Conservation (phyloP, 176 grass and related monocot genomes). For the Tillandsia leiboldiana region DNA sequence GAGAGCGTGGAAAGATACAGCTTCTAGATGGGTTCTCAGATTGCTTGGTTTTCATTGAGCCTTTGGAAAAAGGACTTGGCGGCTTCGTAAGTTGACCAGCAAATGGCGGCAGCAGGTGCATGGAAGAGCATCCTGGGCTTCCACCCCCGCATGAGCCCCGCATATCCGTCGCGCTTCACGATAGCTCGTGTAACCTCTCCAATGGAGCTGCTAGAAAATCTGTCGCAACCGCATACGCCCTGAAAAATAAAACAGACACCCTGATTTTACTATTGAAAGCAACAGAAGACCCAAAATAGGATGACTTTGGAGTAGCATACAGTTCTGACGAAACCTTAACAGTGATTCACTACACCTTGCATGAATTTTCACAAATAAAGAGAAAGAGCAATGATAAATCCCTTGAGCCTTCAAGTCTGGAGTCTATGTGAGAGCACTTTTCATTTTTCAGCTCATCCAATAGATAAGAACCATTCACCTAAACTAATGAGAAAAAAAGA, state of each 20-base stretch:
- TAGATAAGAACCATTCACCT: too few species aligned
- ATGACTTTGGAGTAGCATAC: neutral
- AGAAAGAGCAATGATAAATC: too few species aligned
- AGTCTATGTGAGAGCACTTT: too few species aligned
- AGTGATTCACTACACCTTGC: too few species aligned
- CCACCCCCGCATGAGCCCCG: constrained; percentile 77
- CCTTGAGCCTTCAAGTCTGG: too few species aligned
- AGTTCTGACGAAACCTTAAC: too few species aligned
- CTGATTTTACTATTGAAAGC: constrained; percentile 11
- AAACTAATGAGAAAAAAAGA: too few species aligned
- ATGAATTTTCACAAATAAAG: too few species aligned
- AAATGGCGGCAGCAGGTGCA: constrained; percentile 81
- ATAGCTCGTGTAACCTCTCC: constrained; percentile 53
- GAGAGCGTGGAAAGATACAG: constrained; percentile 15
- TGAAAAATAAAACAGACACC: constrained; percentile 29
- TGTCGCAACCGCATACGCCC: constrained; percentile 86
- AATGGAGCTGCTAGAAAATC: constrained; percentile 69
- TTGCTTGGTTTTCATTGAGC: constrained; percentile 64
- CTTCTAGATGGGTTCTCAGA: constrained; percentile 2
- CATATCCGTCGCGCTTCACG: constrained; percentile 63
- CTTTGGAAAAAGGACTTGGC: constrained; percentile 78
- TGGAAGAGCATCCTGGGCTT: constrained; percentile 84
- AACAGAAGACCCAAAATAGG: neutral
- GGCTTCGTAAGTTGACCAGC: constrained; percentile 88
- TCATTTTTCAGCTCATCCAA: too few species aligned